Evolutionary conservation across 371 early-diverging fungal genomes (phyloP).

Genomic region (Ordospora colligata): DNA sequence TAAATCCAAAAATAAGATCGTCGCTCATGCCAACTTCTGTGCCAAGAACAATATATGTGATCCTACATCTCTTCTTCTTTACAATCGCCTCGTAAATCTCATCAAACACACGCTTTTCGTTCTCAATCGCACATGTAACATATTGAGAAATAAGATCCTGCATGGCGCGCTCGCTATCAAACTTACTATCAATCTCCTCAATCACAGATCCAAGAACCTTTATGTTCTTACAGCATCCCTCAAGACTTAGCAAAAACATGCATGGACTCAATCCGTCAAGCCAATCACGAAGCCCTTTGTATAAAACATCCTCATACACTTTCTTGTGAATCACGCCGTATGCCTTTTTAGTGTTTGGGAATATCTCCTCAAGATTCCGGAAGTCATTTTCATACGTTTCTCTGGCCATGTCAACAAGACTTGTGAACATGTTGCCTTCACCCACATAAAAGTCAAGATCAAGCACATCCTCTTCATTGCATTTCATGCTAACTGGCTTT

Average conservation of each 20-base stretch:
- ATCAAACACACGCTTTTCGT: conserved; percentile 40
- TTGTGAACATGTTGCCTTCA: conserved; percentile 27
- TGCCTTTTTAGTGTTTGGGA: conserved; percentile 15
- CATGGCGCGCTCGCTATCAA: conserved; percentile 4
- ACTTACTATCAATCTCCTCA: background rate
- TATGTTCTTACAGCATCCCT: conserved; percentile 23
- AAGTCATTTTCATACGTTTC: conserved; percentile 8
- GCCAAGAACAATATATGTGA: conserved; percentile 28
- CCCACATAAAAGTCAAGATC: conserved; percentile 25
- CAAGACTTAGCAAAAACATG: conserved; percentile 29
- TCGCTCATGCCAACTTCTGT: background rate
- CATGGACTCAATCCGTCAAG: conserved; percentile 21
- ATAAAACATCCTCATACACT: conserved; percentile 36
- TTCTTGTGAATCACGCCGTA: conserved; percentile 30
- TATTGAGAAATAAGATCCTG: conserved; percentile 26
- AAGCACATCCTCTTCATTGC: background rate
- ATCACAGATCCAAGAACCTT: conserved; percentile 16
- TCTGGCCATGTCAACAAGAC: conserved; percentile 29
- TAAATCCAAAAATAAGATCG: conserved; percentile 1
- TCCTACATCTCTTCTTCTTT: background rate
- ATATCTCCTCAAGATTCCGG: conserved; percentile 10
- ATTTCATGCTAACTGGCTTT: conserved; percentile 1
- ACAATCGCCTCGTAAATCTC: conserved; percentile 38
- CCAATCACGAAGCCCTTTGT: conserved; percentile 23
- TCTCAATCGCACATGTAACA: conserved; percentile 11